phyloP scores from a whole-genome alignment of 2,329 filamentous ascomycete genomes.

The Ilyonectria destructans region DNA sequence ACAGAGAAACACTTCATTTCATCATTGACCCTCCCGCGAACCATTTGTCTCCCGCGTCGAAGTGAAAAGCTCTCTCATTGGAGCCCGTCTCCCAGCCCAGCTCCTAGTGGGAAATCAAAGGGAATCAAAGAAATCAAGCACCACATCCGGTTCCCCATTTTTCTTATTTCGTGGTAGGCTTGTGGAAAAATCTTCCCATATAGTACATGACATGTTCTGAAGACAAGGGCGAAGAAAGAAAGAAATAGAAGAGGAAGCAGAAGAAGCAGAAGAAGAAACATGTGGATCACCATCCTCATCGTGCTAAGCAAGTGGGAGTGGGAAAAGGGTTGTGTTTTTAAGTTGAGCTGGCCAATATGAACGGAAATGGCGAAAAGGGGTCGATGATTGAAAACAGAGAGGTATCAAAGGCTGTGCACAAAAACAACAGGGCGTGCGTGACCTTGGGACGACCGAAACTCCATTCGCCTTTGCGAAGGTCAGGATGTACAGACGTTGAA shows the following conservation, averaged over 20 bases:
- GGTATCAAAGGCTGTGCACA: slow-evolving; percentile 38
- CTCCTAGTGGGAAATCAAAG: slow-evolving; percentile 29
- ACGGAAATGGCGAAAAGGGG: slow-evolving; percentile 32
- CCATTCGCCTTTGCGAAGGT: slow-evolving; percentile 48
- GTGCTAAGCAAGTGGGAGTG: slow-evolving; percentile 30
- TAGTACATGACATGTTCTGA: slow-evolving; percentile 42
- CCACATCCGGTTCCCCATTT: slow-evolving; percentile 24
- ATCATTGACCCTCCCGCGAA: slow-evolving; percentile 46
- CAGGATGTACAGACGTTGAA: slow-evolving; percentile 45
- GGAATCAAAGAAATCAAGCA: slow-evolving; percentile 35
- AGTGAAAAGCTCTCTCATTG: slow-evolving; percentile 25
- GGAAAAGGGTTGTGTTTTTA: slow-evolving; percentile 18
- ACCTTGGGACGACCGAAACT: slow-evolving; percentile 46
- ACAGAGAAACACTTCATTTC: slow-evolving; percentile 49
- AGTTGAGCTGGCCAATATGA: slow-evolving; percentile 32
- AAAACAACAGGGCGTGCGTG: slow-evolving; percentile 38
- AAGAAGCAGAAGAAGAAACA: slow-evolving; percentile 41
- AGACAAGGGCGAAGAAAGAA: slow-evolving; percentile 39
- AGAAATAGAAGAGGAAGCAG: slow-evolving; percentile 22
- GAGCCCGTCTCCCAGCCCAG: slow-evolving; percentile 41
- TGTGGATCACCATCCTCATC: slow-evolving; percentile 18
- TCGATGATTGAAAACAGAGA: slow-evolving; percentile 31
- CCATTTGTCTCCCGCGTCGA: slow-evolving; percentile 35
- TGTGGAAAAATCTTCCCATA: slow-evolving; percentile 35
- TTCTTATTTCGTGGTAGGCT: slow-evolving; percentile 24